Evolutionary conservation across 345 rosid genomes (phyloP).

Genomic region (Firmiana major): DNA sequence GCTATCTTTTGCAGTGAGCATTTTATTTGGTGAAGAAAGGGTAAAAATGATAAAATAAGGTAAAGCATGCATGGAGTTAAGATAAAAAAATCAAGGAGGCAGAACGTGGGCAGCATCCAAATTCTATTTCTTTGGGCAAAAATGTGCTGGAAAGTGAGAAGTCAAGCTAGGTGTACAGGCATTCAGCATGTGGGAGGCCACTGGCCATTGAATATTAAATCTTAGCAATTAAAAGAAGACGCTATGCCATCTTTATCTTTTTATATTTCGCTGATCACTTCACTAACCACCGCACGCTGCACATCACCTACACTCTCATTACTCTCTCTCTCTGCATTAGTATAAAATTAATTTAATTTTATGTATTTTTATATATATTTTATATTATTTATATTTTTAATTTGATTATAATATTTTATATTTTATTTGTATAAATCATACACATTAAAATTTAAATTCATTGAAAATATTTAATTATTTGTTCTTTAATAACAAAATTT

Average conservation of each 20-base stretch:
- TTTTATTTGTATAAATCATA: no score
- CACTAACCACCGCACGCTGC: neutral
- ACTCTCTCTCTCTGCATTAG: no score
- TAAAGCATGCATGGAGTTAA: no score
- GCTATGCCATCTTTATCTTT: neutral
- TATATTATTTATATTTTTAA: no score
- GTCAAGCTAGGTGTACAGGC: slow-evolving; percentile 8
- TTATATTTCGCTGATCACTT: neutral
- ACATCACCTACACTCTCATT: no score
- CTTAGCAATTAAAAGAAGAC: neutral
- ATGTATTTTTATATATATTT: no score
- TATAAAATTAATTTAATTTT: no score
- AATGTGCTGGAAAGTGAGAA: neutral
- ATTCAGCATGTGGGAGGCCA: neutral
- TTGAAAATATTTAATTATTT: no score
- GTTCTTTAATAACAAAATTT: no score
- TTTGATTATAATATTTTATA: no score
- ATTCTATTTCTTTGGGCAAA: neutral
- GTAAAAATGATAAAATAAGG: no score
- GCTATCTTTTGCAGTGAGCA: neutral
- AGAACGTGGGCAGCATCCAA: neutral
- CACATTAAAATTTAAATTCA: no score
- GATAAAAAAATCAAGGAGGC: neutral
- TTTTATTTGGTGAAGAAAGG: neutral
- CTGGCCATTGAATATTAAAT: neutral